A percentile compares a stretch with the other conserved stretches of the same genome.
Conservation (phyloP, 1,284 basidiomycete species). For the Ceratorhiza oryzae-sativae region DNA sequence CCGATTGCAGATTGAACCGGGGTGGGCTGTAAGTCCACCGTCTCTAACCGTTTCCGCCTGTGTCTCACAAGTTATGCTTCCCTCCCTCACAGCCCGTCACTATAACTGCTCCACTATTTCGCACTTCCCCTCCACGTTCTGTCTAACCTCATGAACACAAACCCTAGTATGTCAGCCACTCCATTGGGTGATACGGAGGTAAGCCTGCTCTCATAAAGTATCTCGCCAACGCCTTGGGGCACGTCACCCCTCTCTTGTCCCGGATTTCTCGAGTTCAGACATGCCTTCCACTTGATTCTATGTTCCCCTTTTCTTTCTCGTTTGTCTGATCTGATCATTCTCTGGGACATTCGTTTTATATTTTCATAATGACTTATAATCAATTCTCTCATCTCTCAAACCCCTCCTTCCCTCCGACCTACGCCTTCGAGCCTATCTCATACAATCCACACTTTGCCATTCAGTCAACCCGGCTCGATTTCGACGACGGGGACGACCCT, state of each 20-base stretch:
- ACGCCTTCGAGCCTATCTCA: not conserved
- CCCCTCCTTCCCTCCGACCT: conserved; percentile 10
- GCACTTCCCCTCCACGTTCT: conserved; percentile 15
- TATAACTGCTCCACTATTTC: conserved; percentile 34
- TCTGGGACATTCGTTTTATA: conserved; percentile 32
- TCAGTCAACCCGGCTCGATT: conserved; percentile 10
- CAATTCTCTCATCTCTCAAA: conserved; percentile 2
- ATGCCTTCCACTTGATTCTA: conserved; percentile 33
- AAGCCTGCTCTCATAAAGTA: conserved; percentile 8
- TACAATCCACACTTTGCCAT: not conserved
- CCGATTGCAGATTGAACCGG: conserved; percentile 26
- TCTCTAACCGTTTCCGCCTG: conserved; percentile 9
- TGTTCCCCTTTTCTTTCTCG: conserved; percentile 5
- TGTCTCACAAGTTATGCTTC: conserved; percentile 15
- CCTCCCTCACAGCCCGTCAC: conserved; percentile 19
- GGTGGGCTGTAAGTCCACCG: conserved; percentile 29
- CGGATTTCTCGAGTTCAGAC: conserved; percentile 31
- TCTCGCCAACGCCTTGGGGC: not conserved
- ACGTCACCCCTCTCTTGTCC: not conserved
- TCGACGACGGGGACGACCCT: conserved; percentile 29
- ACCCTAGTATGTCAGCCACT: conserved; percentile 14
- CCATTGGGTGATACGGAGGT: conserved; percentile 22
- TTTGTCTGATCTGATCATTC: conserved; percentile 29
- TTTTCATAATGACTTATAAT: conserved; percentile 11
- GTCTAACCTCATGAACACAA: conserved; percentile 13